Conservation (phyloP, 345 rosid genomes). For the Boechera stricta region DNA sequence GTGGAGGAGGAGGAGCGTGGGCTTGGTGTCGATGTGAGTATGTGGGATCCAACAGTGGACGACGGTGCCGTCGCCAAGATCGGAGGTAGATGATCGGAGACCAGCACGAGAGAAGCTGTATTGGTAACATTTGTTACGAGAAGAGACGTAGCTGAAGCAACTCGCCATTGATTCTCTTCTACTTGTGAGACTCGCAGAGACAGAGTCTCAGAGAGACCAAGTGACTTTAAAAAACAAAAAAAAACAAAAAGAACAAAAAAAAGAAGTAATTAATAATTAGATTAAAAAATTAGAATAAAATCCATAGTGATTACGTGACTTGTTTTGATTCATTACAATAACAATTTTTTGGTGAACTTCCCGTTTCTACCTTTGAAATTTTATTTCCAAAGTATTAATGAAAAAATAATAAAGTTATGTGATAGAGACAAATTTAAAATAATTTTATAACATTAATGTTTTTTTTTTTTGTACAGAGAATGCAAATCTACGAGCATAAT, state of each 20-base stretch:
- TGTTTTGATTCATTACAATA: conserved; percentile 30
- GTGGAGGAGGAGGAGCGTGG: conserved; percentile 71
- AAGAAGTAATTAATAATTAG: not conserved
- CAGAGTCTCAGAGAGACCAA: not conserved
- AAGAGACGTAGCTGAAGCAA: conserved; percentile 70
- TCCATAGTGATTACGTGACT: conserved; percentile 16
- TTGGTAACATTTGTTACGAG: conserved; percentile 66
- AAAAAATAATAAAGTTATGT: not conserved
- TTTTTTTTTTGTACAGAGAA: not conserved
- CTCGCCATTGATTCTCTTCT: conserved; percentile 49
- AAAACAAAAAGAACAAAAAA: not conserved
- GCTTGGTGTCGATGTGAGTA: conserved; percentile 50
- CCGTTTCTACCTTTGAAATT: not conserved
- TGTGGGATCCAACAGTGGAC: conserved; percentile 87
- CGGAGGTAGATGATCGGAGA: conserved; percentile 71
- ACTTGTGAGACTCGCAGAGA: conserved; percentile 17
- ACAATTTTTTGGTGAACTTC: not conserved
- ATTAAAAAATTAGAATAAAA: not conserved
- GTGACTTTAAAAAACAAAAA: not conserved
- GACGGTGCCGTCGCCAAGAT: conserved; percentile 83
- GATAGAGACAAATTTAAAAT: not conserved
- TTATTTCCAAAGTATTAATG: not conserved
- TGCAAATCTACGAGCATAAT: not conserved
- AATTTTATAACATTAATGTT: not conserved
- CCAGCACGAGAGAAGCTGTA: conserved; percentile 72